phyloP scores from a whole-genome alignment of 139 green algal genomes.

The Coelastrella sp. region DNA sequence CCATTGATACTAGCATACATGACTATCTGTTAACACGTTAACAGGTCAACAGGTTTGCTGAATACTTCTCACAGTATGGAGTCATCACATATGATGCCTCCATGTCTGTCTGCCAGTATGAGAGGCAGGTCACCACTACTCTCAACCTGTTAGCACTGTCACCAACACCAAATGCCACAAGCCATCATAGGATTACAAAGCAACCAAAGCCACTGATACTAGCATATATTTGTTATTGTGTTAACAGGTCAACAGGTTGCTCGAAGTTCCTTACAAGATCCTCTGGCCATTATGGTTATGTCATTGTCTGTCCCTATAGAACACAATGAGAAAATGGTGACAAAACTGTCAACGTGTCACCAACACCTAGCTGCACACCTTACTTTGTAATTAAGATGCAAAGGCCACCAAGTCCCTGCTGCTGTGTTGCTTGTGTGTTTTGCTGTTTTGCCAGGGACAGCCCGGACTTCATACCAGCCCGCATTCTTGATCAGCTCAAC shows the following conservation, averaged over 20 bases:
- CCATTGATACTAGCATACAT: no score
- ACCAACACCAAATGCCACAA: not conserved
- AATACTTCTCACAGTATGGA: no score
- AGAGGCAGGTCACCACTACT: no score
- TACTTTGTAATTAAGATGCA: not conserved
- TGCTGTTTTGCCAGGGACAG: not conserved
- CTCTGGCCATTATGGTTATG: not conserved
- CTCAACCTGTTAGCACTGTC: not conserved
- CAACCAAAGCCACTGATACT: not conserved
- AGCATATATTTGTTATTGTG: not conserved
- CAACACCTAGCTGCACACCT: not conserved
- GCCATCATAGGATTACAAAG: not conserved
- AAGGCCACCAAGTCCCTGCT: not conserved
- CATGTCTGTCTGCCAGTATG: no score
- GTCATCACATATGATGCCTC: no score
- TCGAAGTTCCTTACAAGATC: not conserved
- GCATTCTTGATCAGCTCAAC: not conserved
- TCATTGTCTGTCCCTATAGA: not conserved
- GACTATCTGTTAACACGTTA: no score
- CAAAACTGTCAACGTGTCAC: not conserved
- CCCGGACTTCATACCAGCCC: not conserved
- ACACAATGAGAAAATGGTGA: not conserved
- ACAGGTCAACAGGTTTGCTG: no score
- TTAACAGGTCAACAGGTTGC: not conserved
- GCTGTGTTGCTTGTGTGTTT: not conserved